Evolutionary conservation across 2,329 filamentous ascomycete species (phyloP), one percentile per base, ranked within the genome.

Genomic region (Colletotrichum tamarilloi): DNA sequence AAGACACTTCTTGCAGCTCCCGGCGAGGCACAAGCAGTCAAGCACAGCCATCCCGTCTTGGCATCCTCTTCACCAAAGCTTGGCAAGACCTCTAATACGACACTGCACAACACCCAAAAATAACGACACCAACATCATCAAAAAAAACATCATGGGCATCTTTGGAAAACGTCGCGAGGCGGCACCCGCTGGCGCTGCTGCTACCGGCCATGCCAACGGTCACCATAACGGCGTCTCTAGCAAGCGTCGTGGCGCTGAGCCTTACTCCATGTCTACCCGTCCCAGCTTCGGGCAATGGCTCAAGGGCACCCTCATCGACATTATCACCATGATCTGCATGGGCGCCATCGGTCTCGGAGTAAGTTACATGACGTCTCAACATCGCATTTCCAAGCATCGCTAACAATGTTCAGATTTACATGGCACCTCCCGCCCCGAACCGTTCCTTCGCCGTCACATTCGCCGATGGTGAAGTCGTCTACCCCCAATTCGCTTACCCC

Each of bases 371-470:
- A 16, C 0, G 6, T 4, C 28, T 28, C 12, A 16, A 52, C 12
- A 2, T 24, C 5, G 12, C 6, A 7, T 5, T 12, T 55, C 3
- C 11, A 59, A 35, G 19, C 35, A n/a, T 2, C 14, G 2, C 0
- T 30, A 5, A 30, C 26, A 7, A 74, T 28, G 12, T 12, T 11
- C 65, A 91, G 89, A 84, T 92, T 68, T 93, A 93, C 82, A 83
- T 88, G 75, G 91, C 91, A 3, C 84, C 89, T 19, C 92, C 92
- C 0, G 91, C 92, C 0, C 90, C 92, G 0, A 90, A 87, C 7
- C 87, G 92, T n/a, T 93, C 91, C 11, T 94, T 94, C 79, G 88
- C 92, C 46, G 87, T 94, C 55, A 88, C 86, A 59, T 93, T 93
- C 78, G 81, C 85, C 35, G 89, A 94, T 76, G 91, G 91, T 73